A percentile compares a stretch with the other conserved stretches of the same genome.
phyloP scores from a whole-genome alignment of 495 filamentous ascomycete species.

The Schizothecium vesticola region DNA sequence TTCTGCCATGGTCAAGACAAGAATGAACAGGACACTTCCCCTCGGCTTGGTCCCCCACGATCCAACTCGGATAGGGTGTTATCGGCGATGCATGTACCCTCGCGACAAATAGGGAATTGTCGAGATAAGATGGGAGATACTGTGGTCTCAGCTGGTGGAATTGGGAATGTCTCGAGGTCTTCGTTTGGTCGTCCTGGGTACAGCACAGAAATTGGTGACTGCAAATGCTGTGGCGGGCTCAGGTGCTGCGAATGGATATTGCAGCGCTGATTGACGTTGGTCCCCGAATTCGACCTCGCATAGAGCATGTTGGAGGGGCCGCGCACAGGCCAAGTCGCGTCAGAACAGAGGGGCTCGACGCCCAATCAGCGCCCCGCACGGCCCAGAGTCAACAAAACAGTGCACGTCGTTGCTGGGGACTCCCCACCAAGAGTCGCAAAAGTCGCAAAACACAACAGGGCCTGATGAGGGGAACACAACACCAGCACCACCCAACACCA shows the following conservation, averaged over 20 bases:
- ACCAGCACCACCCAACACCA: slow-evolving; percentile 7
- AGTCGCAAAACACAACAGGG: not conserved
- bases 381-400: slow-evolving; percentile 37
- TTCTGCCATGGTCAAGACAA: slow-evolving; percentile 8
- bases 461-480: slow-evolving; percentile 4
- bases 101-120: not conserved
- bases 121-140: not conserved
- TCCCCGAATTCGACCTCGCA: not conserved
- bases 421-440: slow-evolving; percentile 13
- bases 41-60: not conserved
- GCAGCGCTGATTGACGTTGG: not conserved
- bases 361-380: slow-evolving; percentile 10
- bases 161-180: not conserved
- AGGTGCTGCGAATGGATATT: not conserved
- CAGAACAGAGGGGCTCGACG: slow-evolving; percentile 1
- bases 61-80: not conserved
- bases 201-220: not conserved
- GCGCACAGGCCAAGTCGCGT: slow-evolving; percentile 23
- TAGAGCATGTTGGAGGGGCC: slow-evolving; percentile 18
- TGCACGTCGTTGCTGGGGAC: slow-evolving; percentile 40
- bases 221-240: slow-evolving; percentile 1
- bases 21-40: slow-evolving; percentile 3
- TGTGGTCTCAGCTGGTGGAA: not conserved
- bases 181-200: not conserved
- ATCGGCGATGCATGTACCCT: slow-evolving; percentile 11